phyloP scores from a whole-genome alignment of 1,284 basidiomycete genomes.

The Ceratobasidium papillatum region DNA sequence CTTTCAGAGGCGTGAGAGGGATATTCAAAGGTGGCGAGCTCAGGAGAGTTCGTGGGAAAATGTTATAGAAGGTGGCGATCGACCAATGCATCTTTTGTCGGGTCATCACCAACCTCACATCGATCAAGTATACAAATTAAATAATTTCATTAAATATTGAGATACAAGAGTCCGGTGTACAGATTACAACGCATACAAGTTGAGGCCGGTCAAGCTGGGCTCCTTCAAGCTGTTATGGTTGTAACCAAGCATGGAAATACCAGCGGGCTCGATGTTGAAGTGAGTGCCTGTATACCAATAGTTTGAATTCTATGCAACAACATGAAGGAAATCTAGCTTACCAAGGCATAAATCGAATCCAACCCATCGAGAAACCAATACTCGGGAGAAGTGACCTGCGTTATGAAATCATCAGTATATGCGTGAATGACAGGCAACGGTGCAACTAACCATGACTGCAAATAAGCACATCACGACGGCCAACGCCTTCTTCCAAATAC shows the following conservation, averaged over 20 bases:
- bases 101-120: not conserved
- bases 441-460: constrained; percentile 42
- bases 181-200: constrained; percentile 63
- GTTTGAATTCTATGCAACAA: not conserved
- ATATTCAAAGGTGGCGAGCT: not conserved
- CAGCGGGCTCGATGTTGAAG: constrained; percentile 82
- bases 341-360: constrained; percentile 71
- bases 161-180: not conserved
- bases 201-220: constrained; percentile 75
- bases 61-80: not conserved
- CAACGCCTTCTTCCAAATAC: constrained; percentile 71
- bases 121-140: not conserved
- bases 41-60: not conserved
- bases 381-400: constrained; percentile 85
- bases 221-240: constrained; percentile 81
- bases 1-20: not conserved
- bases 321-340: constrained; percentile 48
- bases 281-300: constrained; percentile 63
- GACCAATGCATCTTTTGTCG: not conserved
- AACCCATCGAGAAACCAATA: constrained; percentile 84
- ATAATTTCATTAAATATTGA: not conserved
- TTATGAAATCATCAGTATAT: constrained; percentile 51
- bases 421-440: not conserved
- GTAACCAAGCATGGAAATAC: constrained; percentile 75
- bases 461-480: constrained; percentile 61